Base-by-base conservation (phyloP, 768 basidiomycete genomes). In the Vararia minispora region DNA sequence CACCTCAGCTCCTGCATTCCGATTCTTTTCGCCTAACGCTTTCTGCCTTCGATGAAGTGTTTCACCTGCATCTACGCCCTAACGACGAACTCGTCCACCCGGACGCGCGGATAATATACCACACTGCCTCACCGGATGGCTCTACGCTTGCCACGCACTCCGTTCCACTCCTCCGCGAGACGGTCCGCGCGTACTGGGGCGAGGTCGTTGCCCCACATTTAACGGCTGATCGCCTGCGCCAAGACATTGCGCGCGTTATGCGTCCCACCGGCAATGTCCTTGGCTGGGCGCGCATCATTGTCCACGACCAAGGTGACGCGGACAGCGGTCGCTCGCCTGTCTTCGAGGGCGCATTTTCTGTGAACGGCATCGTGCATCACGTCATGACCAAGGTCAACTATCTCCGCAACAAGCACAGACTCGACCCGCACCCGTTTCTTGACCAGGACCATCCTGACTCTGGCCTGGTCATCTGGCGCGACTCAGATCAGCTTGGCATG, bases 31-130 rank as follows among this genome's bases (percentile, higher is more conserved):
- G 83, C 20, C 67, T 87, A 35, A 72, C 71, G 21, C 59, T 87
- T 35, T 66, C 75, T 29, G 79, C 76, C 8, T 80, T 79, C 49
- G 68, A 68, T 45, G 69, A 80, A 28, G 70, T 65, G 20, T 81
- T 76, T 52, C 64, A 79, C 52, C 67, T 90, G 31, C 80, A 88
- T 50, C 65, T 90, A 34, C 72, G 72, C 13, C 86, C 87, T 6
- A 87, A 85, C 52, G 72, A 80, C 45, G 63, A 84, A 45, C 73
- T 90, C 44, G 64, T 89, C 35, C 84, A 88, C 52, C 78, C 85
- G 29, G 72, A 79, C 37, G 86, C 86, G 1, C 73, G 77, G 28
- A 67, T 87, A 40, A 73, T 70, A 36, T 79, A 79, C 58, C 76
- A 74, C 54, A 59, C 63, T n/a, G 65, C 62, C 16, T 55, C 55